Evolutionary conservation across 2,329 filamentous ascomycete species (phyloP).

Genomic region (Xylaria sp.): DNA sequence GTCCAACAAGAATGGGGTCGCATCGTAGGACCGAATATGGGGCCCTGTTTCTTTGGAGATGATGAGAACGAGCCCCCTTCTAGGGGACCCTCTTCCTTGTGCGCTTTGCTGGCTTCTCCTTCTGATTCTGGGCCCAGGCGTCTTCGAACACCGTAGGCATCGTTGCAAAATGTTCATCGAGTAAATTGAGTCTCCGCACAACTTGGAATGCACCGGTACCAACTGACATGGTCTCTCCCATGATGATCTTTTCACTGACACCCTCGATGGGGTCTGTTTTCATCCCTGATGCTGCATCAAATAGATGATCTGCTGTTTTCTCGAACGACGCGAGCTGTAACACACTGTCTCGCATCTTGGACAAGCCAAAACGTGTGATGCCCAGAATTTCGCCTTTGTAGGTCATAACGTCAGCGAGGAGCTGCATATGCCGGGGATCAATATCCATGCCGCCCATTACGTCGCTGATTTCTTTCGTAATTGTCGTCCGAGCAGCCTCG

Average conservation of each 20-base stretch:
- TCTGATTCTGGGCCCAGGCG: constrained; percentile 60
- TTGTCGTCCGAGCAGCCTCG: constrained; percentile 90
- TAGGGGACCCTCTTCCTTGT: constrained; percentile 33
- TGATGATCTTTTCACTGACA: constrained; percentile 96
- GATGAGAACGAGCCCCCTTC: constrained; percentile 9
- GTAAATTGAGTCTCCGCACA: constrained; percentile 78
- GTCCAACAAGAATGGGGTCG: not conserved
- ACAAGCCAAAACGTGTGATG: constrained; percentile 94
- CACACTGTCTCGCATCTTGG: constrained; percentile 95
- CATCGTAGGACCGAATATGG: not conserved
- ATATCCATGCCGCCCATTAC: constrained; percentile 97
- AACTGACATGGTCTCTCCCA: constrained; percentile 92
- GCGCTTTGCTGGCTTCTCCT: constrained; percentile 33
- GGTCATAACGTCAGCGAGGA: constrained; percentile 98
- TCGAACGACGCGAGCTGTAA: constrained; percentile 96
- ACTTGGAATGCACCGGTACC: constrained; percentile 95
- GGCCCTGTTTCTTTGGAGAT: not conserved
- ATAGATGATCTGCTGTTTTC: constrained; percentile 97
- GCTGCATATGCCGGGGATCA: constrained; percentile 96
- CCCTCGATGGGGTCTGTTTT: constrained; percentile 94
- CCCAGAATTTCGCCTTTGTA: constrained; percentile 97
- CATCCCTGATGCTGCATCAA: constrained; percentile 91
- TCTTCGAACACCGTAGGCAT: constrained; percentile 79
- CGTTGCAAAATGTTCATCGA: constrained; percentile 65
- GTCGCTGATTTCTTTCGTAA: constrained; percentile 84